Evolutionary conservation across 345 rosid genomes (phyloP).

Genomic region (Turritis glabra): DNA sequence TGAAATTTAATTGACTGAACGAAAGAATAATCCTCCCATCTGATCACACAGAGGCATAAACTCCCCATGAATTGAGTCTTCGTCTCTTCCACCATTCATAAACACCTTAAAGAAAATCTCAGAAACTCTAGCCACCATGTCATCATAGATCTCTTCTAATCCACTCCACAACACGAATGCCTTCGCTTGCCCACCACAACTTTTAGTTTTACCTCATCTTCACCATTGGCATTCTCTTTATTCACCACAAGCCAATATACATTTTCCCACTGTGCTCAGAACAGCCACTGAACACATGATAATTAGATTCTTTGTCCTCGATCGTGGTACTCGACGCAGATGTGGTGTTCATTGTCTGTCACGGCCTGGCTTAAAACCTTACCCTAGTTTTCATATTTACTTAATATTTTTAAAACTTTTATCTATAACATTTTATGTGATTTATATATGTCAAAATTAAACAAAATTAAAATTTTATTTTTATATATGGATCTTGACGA

Average conservation of each 20-base stretch:
- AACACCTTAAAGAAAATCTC: slow-evolving; percentile 76
- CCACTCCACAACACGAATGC: slow-evolving; percentile 71
- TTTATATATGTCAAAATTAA: too few relatives aligned
- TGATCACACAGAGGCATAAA: slow-evolving; percentile 95
- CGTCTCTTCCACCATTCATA: slow-evolving; percentile 81
- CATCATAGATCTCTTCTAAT: slow-evolving; percentile 42
- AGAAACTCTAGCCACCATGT: slow-evolving; percentile 48
- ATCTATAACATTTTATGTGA: too few relatives aligned
- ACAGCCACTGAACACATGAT: slow-evolving; percentile 47
- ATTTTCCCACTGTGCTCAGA: slow-evolving; percentile 40
- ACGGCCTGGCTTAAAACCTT: too few relatives aligned
- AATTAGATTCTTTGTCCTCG: too few relatives aligned
- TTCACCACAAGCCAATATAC: slow-evolving; percentile 70
- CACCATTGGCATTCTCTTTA: slow-evolving; percentile 34
- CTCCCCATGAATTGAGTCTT: slow-evolving; percentile 72
- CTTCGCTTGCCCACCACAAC: slow-evolving; percentile 83
- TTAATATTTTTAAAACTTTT: too few relatives aligned
- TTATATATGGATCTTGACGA: too few relatives aligned
- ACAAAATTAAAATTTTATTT: too few relatives aligned
- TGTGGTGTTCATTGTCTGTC: too few relatives aligned
- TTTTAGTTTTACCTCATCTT: slow-evolving; percentile 43
- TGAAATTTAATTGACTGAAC: slow-evolving; percentile 76
- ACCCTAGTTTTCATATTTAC: too few relatives aligned
- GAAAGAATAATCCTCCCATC: slow-evolving; percentile 90
- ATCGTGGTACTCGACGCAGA: too few relatives aligned